Base-by-base conservation (phyloP, 2,329 filamentous ascomycete genomes). In the Hypoxylon sp. region DNA sequence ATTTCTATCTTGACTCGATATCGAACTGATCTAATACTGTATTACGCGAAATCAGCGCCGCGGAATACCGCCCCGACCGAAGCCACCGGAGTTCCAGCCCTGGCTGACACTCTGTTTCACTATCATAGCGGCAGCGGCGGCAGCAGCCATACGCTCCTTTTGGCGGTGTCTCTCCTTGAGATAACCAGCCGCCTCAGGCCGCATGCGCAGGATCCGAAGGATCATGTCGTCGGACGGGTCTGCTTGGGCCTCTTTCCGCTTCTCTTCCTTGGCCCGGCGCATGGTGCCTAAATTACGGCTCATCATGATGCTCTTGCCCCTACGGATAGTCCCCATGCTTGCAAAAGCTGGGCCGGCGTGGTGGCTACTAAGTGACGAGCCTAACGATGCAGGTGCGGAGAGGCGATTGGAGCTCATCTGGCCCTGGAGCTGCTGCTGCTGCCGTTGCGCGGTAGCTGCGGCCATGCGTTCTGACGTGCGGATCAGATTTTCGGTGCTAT, bases 161-260 rank as follows among this genome's bases (percentile, higher is more conserved):
- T 99, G 96, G 70, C 96, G 87, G 77, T 93, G 94, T 45, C 96
- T 86, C 79, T 98, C 95, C 75, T 93, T 93, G 67, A 99, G 85
- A 80, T 99, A 99, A 34, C 88, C 83, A 52, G 90, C 87, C 2
- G 96, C 96, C 81, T 98, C 96, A 2, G 94, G 93, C 59, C 96
- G 86, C 96, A 99, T 99, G 56, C 96, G 87, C 72, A 99, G 81
- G 71, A 99, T 99, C 19, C 96, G 87, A 74, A 99, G 80, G 72
- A 99, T 98, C 92, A 98, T 98, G 78, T 99, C 96, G 79, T 99
- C 96, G 78, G 91, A 97, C 1, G 96, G 95, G 78, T 98, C 96
- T 1, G 96, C 95, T 78, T 99, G 96, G 1, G 94, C 93, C 78
- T 98, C 95, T 74, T 94, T 94, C 70, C 96, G 87, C 83, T 97